These are phyloP conservation scores for Russula ochroleuca DNA, from an alignment of 768 basidiomycete species.

Conservation along the genomic window DNA sequence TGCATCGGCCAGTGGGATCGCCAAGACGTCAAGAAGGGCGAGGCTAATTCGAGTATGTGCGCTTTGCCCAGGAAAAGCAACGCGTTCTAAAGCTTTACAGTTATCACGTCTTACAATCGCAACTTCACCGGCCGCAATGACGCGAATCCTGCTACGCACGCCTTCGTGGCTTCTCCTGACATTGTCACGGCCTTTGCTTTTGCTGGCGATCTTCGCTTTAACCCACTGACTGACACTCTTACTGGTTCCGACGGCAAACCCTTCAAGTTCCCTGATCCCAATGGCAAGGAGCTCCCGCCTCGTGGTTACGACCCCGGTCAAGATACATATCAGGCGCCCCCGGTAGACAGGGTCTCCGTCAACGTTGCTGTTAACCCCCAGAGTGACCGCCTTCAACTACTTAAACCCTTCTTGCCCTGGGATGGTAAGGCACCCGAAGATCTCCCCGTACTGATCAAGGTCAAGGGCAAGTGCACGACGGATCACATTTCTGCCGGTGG, in stretches of 20 bases:
- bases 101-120: conserved; percentile 99
- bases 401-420: conserved; percentile 88
- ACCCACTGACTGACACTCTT: conserved; percentile 90
- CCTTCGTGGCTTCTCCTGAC: conserved; percentile 91
- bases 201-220: conserved; percentile 91
- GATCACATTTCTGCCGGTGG: conserved; percentile 97
- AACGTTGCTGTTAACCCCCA: conserved; percentile 80
- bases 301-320: conserved; percentile 95
- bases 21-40: conserved; percentile 94
- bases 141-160: conserved; percentile 98
- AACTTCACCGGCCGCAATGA: conserved; percentile 99
- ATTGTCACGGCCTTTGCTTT: conserved; percentile 97
- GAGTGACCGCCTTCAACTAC: conserved; percentile 86
- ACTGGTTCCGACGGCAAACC: conserved; percentile 87
- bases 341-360: conserved; percentile 76
- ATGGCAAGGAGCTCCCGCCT: conserved; percentile 90
- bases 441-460: conserved; percentile 96
- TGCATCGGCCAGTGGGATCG: conserved; percentile 99
- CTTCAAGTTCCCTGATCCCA: conserved; percentile 94
- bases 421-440: conserved; percentile 87
- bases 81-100: conserved; percentile 36
- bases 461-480: conserved; percentile 98
- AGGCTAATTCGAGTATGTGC: conserved; percentile 85
- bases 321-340: conserved; percentile 96
- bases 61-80: background rate